Evolutionary conservation across 805 yeast genomes (phyloP).

Genomic region (Metschnikowia picachoensis): DNA sequence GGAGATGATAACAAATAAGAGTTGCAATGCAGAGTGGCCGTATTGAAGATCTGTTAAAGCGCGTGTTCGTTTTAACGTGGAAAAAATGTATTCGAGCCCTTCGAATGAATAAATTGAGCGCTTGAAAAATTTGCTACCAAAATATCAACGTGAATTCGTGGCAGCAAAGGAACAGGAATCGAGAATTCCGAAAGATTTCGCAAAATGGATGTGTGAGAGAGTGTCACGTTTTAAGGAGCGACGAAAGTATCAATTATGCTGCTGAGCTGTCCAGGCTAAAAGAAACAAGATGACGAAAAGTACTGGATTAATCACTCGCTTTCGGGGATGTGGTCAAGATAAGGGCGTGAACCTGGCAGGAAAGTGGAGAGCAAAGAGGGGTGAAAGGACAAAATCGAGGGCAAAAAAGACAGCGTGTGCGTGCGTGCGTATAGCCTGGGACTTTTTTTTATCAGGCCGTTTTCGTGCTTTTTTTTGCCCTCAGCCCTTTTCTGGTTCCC

Average conservation of each 20-base stretch:
- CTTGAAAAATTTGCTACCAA: no score
- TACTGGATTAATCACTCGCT: background rate
- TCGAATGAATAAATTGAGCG: no score
- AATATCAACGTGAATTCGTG: no score
- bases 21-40: no score
- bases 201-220: constrained; percentile 1
- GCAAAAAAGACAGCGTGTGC: background rate
- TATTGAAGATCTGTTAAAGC: no score
- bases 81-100: no score
- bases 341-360: constrained; percentile 3
- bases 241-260: constrained; percentile 1
- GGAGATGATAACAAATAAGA: no score
- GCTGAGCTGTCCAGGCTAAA: background rate
- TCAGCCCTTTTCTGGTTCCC: background rate
- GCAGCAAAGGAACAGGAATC: no score
- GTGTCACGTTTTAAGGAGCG: constrained; percentile 3
- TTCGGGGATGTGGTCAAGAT: constrained; percentile 6
- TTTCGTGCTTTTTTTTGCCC: no score
- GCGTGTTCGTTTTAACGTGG: no score
- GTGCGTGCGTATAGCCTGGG: constrained; percentile 6
- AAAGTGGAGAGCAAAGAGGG: constrained; percentile 7
- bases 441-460: background rate
- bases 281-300: background rate
- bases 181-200: no score
- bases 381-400: constrained; percentile 5